These are phyloP conservation scores for Rutstroemia sydowiana DNA, from an alignment of 2,329 filamentous ascomycete genomes.

Conservation along the genomic window DNA sequence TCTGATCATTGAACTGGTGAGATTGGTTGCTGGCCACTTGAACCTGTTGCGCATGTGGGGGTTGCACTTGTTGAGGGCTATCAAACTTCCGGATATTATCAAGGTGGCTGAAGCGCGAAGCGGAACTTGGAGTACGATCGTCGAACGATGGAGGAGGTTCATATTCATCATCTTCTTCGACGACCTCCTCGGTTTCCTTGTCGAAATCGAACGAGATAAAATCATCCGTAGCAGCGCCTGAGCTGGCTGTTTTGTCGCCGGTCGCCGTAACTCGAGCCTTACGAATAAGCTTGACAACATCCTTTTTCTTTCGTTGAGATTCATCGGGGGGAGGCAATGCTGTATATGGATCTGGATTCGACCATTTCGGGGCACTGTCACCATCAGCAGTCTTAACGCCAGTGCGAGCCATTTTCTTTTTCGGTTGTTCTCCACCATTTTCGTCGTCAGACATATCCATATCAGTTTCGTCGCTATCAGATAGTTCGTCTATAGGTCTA, in stretches of 20 bases:
- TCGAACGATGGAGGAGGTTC: slow-evolving; percentile 16
- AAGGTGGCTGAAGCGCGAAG: slow-evolving; percentile 4
- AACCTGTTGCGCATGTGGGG: background rate
- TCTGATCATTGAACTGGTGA: background rate
- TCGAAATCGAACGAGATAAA: slow-evolving; percentile 81
- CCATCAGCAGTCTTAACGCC: slow-evolving; percentile 34
- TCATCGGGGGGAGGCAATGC: slow-evolving; percentile 75
- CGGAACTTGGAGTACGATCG: background rate
- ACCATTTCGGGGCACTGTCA: slow-evolving; percentile 67
- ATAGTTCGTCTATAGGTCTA: slow-evolving; percentile 48
- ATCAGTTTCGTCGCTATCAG: slow-evolving; percentile 52
- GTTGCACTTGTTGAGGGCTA: background rate
- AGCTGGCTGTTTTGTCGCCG: slow-evolving; percentile 38
- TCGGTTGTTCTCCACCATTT: slow-evolving; percentile 32
- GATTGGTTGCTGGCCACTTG: background rate
- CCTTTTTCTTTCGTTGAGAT: slow-evolving; percentile 64
- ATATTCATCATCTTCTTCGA: slow-evolving; percentile 15
- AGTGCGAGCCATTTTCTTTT: slow-evolving; percentile 37
- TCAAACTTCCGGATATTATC: slow-evolving; percentile 7
- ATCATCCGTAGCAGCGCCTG: slow-evolving; percentile 60
- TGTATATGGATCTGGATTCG: slow-evolving; percentile 91
- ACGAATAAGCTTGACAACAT: slow-evolving; percentile 85
- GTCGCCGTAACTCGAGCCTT: slow-evolving; percentile 67
- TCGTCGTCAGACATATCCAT: slow-evolving; percentile 53
- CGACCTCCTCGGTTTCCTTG: slow-evolving; percentile 33